These are phyloP conservation scores for Panicum virgatum DNA, from an alignment of 202 grass and related monocot genomes.

Conservation along the genomic window DNA sequence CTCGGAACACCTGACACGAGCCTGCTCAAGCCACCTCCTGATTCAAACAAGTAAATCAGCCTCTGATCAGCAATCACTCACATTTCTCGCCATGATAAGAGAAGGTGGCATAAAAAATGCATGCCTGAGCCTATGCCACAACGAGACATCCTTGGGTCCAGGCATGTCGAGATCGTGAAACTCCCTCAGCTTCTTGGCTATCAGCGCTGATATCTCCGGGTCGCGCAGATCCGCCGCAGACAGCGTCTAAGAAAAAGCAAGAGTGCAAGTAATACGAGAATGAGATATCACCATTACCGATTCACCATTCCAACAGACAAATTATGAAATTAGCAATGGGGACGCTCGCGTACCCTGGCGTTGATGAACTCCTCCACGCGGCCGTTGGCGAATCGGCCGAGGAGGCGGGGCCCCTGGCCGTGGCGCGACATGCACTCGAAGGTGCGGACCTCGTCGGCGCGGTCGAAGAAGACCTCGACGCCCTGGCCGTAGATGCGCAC, in stretches of 20 bases:
- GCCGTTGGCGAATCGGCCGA: slow-evolving; percentile 77
- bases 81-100: not conserved
- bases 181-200: slow-evolving; percentile 82
- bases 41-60: slow-evolving; percentile 16
- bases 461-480: slow-evolving; percentile 90
- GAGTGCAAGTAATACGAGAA: not conserved
- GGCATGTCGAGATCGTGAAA: slow-evolving; percentile 95
- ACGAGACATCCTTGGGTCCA: slow-evolving; percentile 57
- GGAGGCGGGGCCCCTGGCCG: slow-evolving; percentile 83
- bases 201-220: slow-evolving; percentile 67
- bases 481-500: slow-evolving; percentile 96
- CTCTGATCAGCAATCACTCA: not conserved
- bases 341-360: slow-evolving; percentile 61
- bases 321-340: not conserved
- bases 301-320: not conserved
- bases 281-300: not conserved
- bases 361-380: slow-evolving; percentile 97
- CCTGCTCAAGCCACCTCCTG: slow-evolving; percentile 74
- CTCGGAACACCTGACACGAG: slow-evolving; percentile 58
- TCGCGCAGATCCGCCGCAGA: slow-evolving; percentile 72
- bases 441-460: slow-evolving; percentile 74
- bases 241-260: slow-evolving; percentile 64
- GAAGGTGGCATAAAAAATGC: not conserved
- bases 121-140: slow-evolving; percentile 83
- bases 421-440: slow-evolving; percentile 99